Conservation (phyloP, 2,329 filamentous ascomycete genomes). For the Blumeriella jaapii region DNA sequence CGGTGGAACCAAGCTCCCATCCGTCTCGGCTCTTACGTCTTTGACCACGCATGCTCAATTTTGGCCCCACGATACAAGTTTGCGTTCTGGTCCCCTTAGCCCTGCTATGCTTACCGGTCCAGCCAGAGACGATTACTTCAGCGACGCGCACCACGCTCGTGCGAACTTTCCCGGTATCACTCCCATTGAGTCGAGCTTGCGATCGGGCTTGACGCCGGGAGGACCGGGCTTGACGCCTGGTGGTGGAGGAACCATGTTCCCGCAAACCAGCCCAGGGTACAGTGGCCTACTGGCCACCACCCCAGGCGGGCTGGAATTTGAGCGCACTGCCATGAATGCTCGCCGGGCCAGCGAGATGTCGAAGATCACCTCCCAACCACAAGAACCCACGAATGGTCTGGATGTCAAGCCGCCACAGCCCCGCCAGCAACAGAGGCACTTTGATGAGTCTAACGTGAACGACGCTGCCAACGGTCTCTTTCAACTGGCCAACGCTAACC, state of each 20-base stretch:
- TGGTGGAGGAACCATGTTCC: slow-evolving; percentile 95
- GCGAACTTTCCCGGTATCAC: too few relatives aligned
- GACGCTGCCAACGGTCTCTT: slow-evolving; percentile 92
- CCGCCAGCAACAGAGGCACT: slow-evolving; percentile 52
- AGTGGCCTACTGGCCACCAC: slow-evolving; percentile 70
- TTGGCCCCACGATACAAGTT: slow-evolving; percentile 51
- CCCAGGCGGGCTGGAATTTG: slow-evolving; percentile 85
- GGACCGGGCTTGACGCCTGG: slow-evolving; percentile 90
- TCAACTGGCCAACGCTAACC: slow-evolving; percentile 65
- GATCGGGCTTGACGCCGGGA: slow-evolving; percentile 85
- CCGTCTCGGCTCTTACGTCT: slow-evolving; percentile 86
- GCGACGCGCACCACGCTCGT: slow-evolving; percentile 66
- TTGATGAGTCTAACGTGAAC: slow-evolving; percentile 59
- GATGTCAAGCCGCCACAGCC: slow-evolving; percentile 45
- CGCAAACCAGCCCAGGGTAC: slow-evolving; percentile 80
- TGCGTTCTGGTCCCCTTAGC: slow-evolving; percentile 86
- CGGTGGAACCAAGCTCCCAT: slow-evolving; percentile 70
- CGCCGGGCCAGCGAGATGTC: slow-evolving; percentile 43
- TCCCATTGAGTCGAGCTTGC: slow-evolving; percentile 88
- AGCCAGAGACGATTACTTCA: slow-evolving; percentile 70
- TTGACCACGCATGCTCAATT: too few relatives aligned
- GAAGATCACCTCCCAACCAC: slow-evolving; percentile 40
- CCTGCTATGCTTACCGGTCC: slow-evolving; percentile 94
- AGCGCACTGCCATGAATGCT: slow-evolving; percentile 77
- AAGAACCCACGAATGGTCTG: slow-evolving; percentile 29